A percentile compares a stretch with the other conserved stretches of the same genome.
Conservation (phyloP, 1,284 basidiomycete species). For the Ceratobasidium sp. region DNA sequence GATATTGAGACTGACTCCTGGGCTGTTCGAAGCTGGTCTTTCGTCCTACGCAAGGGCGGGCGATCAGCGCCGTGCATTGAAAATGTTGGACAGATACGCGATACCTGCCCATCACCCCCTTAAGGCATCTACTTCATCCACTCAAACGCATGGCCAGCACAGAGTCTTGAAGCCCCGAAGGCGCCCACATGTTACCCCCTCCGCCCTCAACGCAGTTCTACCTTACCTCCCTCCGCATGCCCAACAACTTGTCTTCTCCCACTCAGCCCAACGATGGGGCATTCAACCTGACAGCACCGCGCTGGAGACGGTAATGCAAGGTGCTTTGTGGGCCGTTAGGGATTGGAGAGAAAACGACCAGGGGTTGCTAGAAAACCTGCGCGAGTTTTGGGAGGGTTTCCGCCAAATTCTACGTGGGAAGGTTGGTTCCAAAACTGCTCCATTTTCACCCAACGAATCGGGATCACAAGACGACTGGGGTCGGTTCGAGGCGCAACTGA, state of each 20-base stretch:
- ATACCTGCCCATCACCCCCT: neutral
- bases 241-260: slow-evolving; percentile 9
- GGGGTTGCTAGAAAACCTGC: neutral
- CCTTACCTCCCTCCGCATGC: slow-evolving; percentile 11
- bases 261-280: slow-evolving; percentile 3
- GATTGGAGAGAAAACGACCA: neutral
- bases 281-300: slow-evolving; percentile 12
- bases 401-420: neutral
- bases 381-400: slow-evolving; percentile 17
- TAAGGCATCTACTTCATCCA: neutral
- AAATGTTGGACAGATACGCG: slow-evolving; percentile 25
- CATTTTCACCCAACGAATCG: neutral
- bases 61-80: neutral
- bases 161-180: neutral
- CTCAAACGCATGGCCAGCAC: neutral
- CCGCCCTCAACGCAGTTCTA: slow-evolving; percentile 13
- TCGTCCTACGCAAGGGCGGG: neutral
- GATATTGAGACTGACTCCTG: neutral
- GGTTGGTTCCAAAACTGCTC: neutral
- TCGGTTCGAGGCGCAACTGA: neutral
- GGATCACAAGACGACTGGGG: neutral
- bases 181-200: neutral
- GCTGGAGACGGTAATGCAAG: slow-evolving; percentile 26
- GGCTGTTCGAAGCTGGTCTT: slow-evolving; percentile 18
- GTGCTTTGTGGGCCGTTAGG: neutral